A percentile compares a stretch with the other conserved stretches of the same genome.
Evolutionary conservation across 2,329 filamentous ascomycete species (phyloP).

Genomic region (Ceratocystis lukuohia): DNA sequence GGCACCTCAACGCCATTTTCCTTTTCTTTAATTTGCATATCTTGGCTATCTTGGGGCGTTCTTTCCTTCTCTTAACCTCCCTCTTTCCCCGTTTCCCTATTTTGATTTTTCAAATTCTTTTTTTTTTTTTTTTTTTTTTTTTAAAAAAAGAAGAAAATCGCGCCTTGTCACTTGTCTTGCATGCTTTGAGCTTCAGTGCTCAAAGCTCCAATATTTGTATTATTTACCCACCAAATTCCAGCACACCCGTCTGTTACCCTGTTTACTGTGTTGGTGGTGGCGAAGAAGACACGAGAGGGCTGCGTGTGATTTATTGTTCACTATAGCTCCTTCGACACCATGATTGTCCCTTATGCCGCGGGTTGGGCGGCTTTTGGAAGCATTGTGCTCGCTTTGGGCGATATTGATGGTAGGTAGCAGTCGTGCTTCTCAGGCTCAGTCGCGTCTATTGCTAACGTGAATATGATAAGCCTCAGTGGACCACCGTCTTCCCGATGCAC

Average conservation of each 20-base stretch:
- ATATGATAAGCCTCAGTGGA: background rate
- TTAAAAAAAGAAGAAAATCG: background rate
- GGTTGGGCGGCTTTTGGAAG: background rate
- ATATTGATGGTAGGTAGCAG: background rate
- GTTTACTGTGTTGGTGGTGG: constrained; percentile 1
- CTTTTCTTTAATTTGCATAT: background rate
- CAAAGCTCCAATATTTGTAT: background rate
- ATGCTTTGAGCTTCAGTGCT: background rate
- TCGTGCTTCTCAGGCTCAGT: background rate
- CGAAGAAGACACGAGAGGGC: background rate
- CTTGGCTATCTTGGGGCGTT: background rate
- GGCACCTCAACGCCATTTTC: background rate
- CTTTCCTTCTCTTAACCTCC: background rate
- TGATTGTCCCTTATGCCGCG: background rate
- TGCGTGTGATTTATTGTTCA: background rate
- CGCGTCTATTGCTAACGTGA: background rate
- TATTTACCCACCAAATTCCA: constrained; percentile 10
- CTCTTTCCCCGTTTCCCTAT: background rate
- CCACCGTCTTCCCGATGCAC: constrained; percentile 14
- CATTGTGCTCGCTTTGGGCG: background rate
- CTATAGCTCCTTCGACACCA: background rate
- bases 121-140: background rate
- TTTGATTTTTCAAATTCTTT: background rate
- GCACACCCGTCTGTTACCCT: background rate
- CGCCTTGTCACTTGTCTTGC: background rate